These are phyloP conservation scores for Scedosporium apiospermum DNA, from an alignment of 2,329 filamentous ascomycete species.

Conservation along the genomic window DNA sequence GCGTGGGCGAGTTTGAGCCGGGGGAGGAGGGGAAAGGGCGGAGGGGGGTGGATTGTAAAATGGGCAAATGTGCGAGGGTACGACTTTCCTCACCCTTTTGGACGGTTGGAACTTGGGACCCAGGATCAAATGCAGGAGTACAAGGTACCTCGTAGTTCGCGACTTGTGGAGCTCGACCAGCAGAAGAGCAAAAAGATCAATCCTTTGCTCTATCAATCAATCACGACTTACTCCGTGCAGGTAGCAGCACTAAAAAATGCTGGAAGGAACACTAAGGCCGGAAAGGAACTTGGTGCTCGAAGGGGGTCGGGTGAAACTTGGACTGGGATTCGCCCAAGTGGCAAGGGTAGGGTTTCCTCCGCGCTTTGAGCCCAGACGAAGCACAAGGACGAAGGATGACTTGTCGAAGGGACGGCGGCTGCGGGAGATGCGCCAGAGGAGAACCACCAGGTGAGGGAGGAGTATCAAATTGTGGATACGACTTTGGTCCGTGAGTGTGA, in stretches of 20 bases:
- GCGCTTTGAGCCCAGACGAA: background rate
- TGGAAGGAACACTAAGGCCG: background rate
- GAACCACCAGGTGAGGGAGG: background rate
- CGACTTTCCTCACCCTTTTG: background rate
- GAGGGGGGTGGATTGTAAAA: background rate
- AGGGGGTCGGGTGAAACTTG: background rate
- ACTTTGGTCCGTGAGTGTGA: background rate
- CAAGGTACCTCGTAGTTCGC: too few relatives aligned
- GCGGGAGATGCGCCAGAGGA: background rate
- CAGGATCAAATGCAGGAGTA: background rate
- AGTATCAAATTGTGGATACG: background rate
- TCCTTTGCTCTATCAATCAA: too few relatives aligned
- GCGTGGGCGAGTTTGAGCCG: constrained; percentile 2
- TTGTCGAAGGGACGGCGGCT: background rate
- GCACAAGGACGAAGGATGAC: background rate
- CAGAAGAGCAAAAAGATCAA: too few relatives aligned
- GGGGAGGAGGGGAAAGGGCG: background rate
- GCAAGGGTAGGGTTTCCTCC: background rate
- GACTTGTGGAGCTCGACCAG: too few relatives aligned
- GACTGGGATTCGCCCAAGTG: background rate
- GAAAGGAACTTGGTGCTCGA: background rate
- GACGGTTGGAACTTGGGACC: background rate
- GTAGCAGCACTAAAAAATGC: too few relatives aligned
- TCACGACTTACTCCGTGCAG: too few relatives aligned
- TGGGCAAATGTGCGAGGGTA: background rate